Evolutionary conservation across 2,329 filamentous ascomycete species (phyloP).

Genomic region (Xylariales sp.): DNA sequence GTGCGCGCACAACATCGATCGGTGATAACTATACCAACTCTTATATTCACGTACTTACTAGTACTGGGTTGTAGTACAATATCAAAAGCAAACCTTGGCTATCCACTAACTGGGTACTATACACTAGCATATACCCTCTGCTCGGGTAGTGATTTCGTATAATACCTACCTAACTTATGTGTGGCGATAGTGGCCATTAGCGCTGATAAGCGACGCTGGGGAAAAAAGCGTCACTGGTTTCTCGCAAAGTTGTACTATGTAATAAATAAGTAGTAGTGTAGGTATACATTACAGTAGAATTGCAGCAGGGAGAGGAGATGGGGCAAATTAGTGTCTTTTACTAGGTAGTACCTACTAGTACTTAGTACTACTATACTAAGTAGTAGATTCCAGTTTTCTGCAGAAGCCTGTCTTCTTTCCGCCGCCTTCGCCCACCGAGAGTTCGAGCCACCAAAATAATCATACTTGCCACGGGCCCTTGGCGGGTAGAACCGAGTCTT

Average conservation of each 20-base stretch:
- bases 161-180: neutral
- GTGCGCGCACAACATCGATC: too few species aligned
- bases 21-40: too few species aligned
- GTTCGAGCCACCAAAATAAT: slow-evolving; percentile 1
- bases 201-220: slow-evolving; percentile 11
- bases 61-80: too few species aligned
- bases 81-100: slow-evolving; percentile 6
- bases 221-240: slow-evolving; percentile 16
- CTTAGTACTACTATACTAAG: too few species aligned
- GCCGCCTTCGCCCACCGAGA: slow-evolving; percentile 23
- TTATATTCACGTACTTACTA: too few species aligned
- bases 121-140: too few species aligned
- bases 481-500: slow-evolving; percentile 31
- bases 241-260: neutral
- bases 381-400: neutral
- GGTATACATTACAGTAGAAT: too few species aligned
- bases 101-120: neutral
- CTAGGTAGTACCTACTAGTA: too few species aligned
- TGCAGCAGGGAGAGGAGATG: neutral
- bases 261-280: neutral
- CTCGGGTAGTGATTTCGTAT: neutral
- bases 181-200: slow-evolving; percentile 15
- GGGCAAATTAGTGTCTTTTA: slow-evolving; percentile 29
- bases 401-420: neutral
- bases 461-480: slow-evolving; percentile 20